phyloP scores from a whole-genome alignment of 768 basidiomycete genomes.

The Pleurotus tuber-regium region DNA sequence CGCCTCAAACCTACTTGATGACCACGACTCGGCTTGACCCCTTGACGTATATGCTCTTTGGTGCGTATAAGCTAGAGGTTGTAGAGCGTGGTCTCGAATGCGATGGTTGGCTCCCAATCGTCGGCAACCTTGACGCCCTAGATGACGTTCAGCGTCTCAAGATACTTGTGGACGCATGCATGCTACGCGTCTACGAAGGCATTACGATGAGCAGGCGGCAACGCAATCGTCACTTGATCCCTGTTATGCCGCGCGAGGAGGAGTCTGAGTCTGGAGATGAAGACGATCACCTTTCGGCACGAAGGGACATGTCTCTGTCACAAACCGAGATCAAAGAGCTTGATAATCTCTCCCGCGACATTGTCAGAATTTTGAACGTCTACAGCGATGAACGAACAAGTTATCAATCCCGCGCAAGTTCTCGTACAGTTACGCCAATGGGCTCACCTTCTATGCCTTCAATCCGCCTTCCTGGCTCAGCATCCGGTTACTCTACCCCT shows the following conservation, averaged over 20 bases:
- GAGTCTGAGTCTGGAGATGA: slow-evolving; percentile 48
- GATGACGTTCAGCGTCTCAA: slow-evolving; percentile 86
- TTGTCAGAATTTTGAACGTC: slow-evolving; percentile 70
- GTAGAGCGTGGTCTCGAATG: slow-evolving; percentile 76
- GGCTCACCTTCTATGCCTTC: slow-evolving; percentile 45
- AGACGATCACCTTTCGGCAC: slow-evolving; percentile 48
- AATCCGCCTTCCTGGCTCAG: slow-evolving; percentile 33
- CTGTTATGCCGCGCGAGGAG: slow-evolving; percentile 41
- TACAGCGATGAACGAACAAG: slow-evolving; percentile 66
- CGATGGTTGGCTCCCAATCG: slow-evolving; percentile 87
- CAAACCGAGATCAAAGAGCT: slow-evolving; percentile 72
- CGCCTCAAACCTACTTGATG: slow-evolving; percentile 67
- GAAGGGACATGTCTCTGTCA: slow-evolving; percentile 53
- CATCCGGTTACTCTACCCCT: slow-evolving; percentile 64
- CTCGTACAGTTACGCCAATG: slow-evolving; percentile 66
- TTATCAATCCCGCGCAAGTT: slow-evolving; percentile 55
- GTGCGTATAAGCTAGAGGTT: slow-evolving; percentile 74
- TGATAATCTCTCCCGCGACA: slow-evolving; percentile 67
- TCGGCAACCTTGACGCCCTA: slow-evolving; percentile 68
- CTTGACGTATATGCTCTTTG: slow-evolving; percentile 88
- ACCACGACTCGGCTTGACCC: slow-evolving; percentile 85
- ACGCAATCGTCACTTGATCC: slow-evolving; percentile 27
- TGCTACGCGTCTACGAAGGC: slow-evolving; percentile 90
- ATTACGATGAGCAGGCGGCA: slow-evolving; percentile 50
- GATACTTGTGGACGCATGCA: slow-evolving; percentile 72